Evolutionary conservation across 352 stramenopile species (phyloP).

Genomic region (Hyphochytrium catenoides): DNA sequence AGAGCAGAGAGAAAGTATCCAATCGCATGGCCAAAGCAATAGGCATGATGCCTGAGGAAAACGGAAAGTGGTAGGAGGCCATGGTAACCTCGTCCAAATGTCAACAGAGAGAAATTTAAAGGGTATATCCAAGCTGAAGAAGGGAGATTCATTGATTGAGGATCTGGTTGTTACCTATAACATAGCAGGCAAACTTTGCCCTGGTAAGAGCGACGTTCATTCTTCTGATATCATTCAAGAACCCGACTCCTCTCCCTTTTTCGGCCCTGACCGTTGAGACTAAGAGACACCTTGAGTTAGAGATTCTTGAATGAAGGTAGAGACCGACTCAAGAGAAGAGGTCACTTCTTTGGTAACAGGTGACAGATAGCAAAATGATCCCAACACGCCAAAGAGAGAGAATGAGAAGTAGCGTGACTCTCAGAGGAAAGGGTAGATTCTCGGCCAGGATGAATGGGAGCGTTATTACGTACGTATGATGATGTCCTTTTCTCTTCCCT

Average conservation of each 20-base stretch:
- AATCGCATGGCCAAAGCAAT: no score
- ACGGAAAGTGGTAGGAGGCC: no score
- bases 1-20: no score
- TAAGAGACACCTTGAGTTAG: conserved; percentile 10
- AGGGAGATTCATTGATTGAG: no score
- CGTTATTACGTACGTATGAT: conserved; percentile 64
- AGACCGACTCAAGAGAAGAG: no score
- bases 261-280: conserved; percentile 61
- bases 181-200: conserved; percentile 62
- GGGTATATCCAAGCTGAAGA: no score
- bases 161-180: conserved; percentile 36
- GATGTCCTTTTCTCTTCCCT: conserved; percentile 71
- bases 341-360: no score
- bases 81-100: no score
- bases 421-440: neutral
- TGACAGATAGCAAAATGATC: no score
- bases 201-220: conserved; percentile 67
- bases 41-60: no score
- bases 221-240: conserved; percentile 59
- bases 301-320: neutral
- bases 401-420: neutral
- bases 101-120: no score
- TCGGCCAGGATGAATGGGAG: conserved; percentile 2
- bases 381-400: neutral
- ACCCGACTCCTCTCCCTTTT: conserved; percentile 45